Base-by-base conservation (phyloP, 805 yeast species). In the Vanderwaltozyma yarrowii region DNA sequence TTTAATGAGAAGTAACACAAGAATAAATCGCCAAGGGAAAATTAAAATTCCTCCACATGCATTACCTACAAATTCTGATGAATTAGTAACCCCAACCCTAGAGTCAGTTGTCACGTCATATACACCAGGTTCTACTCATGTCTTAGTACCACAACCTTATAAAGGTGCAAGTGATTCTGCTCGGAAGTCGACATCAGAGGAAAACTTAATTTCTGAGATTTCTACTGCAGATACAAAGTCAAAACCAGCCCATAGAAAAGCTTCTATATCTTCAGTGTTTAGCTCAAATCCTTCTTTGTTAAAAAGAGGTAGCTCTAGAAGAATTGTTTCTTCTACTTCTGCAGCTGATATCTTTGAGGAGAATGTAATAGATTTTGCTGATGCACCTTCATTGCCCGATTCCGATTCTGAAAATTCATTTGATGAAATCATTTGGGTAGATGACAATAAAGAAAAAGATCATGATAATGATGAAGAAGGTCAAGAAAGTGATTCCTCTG, bases 351-450 rank as follows among this genome's bases (percentile, higher is more conserved):
- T 74, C 13, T 83, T 82, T 60, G 70, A 68, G 33, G 95, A 86
- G 45, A 83, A 82, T 49, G 71, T 67, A 2, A 71, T 86, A 24
- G 73, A 77, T 2, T 88, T 88, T 62, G 81, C 73, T n/a, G 78
- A 72, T 43, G 88, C 79, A 0, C 92, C 95, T 0, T 64, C 51
- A 4, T 60, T 73, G 31, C 68, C 67, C n/a, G 73, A 66, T 30
- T 64, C 70, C 1, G 78, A 68, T 34, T 51, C 62, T 9, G 55
- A 47, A 33, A 55, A 48, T 20, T 38, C 41, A 1, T 26, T 30
- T 26, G 38, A 38, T n/a, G 41, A 38, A 16, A 38, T 38, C 6
- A 30, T 38, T 10, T 38, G 41, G 41, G 14, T 30, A 9, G 33
- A 30, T 27, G 15, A 17, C 4, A 38, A 30, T 14, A 25, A 24